phyloP scores from a whole-genome alignment of 2,329 filamentous ascomycete genomes.

The Dactylellina sp. region DNA sequence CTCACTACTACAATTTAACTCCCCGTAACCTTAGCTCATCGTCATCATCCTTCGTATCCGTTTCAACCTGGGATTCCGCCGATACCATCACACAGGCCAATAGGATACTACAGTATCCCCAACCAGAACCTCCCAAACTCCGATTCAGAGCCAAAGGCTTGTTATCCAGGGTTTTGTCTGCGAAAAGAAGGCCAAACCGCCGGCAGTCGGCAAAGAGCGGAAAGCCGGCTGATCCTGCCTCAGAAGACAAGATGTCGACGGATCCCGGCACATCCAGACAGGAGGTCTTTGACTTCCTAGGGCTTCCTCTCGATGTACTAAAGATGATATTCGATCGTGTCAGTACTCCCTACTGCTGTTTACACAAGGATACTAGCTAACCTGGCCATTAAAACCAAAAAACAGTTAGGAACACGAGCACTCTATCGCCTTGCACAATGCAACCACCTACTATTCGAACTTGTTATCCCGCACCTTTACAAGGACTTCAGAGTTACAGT shows the following conservation, averaged over 20 bases:
- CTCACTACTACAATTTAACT: slow-evolving; percentile 11
- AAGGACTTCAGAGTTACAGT: slow-evolving; percentile 57
- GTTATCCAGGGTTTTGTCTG: slow-evolving; percentile 55
- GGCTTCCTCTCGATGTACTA: slow-evolving; percentile 52
- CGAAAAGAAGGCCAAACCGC: slow-evolving; percentile 44
- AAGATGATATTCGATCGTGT: slow-evolving; percentile 57
- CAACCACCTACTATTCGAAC: slow-evolving; percentile 56
- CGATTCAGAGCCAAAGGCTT: slow-evolving; percentile 49
- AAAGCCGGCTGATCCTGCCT: slow-evolving; percentile 30
- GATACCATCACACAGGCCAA: slow-evolving; percentile 47
- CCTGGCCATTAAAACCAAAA: not conserved
- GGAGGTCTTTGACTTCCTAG: slow-evolving; percentile 55
- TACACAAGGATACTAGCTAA: not conserved
- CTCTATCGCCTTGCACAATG: slow-evolving; percentile 55
- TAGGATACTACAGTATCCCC: slow-evolving; percentile 27
- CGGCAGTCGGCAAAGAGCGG: slow-evolving; percentile 52
- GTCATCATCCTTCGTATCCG: slow-evolving; percentile 34
- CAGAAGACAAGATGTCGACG: slow-evolving; percentile 49
- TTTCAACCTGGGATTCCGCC: slow-evolving; percentile 53
- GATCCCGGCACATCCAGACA: slow-evolving; percentile 42
- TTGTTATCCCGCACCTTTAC: slow-evolving; percentile 56
- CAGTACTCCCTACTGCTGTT: slow-evolving; percentile 5
- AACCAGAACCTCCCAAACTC: slow-evolving; percentile 43
- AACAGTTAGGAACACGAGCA: slow-evolving; percentile 51
- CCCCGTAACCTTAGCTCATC: slow-evolving; percentile 25